A percentile compares a stretch with the other conserved stretches of the same genome.
Evolutionary conservation across 2,329 filamentous ascomycete species (phyloP).

Genomic region (Neodidymelliopsis sp.): DNA sequence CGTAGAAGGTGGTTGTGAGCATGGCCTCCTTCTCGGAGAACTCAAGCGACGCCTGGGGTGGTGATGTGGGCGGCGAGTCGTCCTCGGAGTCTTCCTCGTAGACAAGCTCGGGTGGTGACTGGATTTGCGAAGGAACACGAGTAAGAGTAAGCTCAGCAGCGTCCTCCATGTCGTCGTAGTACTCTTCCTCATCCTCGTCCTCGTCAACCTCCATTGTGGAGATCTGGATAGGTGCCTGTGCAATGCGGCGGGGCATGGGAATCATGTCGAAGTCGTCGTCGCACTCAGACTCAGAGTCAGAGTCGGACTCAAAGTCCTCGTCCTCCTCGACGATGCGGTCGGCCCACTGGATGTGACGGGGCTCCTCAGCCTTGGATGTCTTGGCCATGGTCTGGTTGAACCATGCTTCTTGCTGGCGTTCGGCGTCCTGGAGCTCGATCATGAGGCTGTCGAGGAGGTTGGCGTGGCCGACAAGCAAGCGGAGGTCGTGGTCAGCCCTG

Average conservation of each 20-base stretch:
- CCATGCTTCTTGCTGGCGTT: conserved; percentile 95
- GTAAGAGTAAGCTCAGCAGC: conserved; percentile 56
- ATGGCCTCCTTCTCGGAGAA: conserved; percentile 58
- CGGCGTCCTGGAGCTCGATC: conserved; percentile 88
- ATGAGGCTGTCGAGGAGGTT: conserved; percentile 97
- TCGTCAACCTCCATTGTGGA: conserved; percentile 53
- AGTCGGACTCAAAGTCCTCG: conserved; percentile 66
- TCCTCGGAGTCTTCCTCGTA: conserved; percentile 59
- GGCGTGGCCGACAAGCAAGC: conserved; percentile 94
- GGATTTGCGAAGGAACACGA: conserved; percentile 53
- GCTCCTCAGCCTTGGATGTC: conserved; percentile 67
- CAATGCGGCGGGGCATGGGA: conserved; percentile 50
- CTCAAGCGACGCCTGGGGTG: conserved; percentile 54
- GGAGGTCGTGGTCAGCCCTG: conserved; percentile 90
- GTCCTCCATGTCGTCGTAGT: conserved; percentile 57
- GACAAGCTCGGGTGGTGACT: conserved; percentile 59
- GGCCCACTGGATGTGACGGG: conserved; percentile 85
- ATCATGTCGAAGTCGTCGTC: conserved; percentile 60
- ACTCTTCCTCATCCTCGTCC: conserved; percentile 51
- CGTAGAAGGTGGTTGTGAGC: conserved; percentile 56
- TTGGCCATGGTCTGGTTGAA: conserved; percentile 94
- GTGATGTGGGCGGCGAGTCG: conserved; percentile 57
- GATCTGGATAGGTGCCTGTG: conserved; percentile 53
- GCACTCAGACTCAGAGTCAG: conserved; percentile 61
- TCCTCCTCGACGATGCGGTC: conserved; percentile 79